Evolutionary conservation across 495 filamentous ascomycete genomes (phyloP).

Genomic region (Trichoderma erinaceum): DNA sequence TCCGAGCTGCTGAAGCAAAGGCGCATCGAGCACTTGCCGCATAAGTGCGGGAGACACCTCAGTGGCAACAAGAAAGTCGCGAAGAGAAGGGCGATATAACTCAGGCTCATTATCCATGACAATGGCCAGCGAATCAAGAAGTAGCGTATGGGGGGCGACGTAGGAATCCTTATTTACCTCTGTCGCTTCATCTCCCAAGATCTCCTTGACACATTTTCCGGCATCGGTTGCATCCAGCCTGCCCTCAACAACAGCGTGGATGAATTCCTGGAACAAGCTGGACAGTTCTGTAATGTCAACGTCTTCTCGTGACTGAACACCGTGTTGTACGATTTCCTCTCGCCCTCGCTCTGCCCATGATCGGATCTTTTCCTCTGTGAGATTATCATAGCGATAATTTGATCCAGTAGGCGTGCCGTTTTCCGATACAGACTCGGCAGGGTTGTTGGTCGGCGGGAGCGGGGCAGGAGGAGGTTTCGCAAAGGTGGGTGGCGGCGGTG

Average conservation of each 20-base stretch:
- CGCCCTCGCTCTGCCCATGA: slow-evolving; percentile 44
- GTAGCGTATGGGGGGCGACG: slow-evolving; percentile 61
- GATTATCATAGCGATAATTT: slow-evolving; percentile 41
- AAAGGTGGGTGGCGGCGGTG: not conserved
- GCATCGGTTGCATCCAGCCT: slow-evolving; percentile 59
- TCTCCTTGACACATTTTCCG: slow-evolving; percentile 66
- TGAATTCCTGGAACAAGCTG: slow-evolving; percentile 77
- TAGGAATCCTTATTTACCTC: slow-evolving; percentile 35
- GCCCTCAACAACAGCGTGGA: slow-evolving; percentile 64
- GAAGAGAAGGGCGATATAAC: slow-evolving; percentile 35
- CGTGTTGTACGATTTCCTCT: slow-evolving; percentile 45
- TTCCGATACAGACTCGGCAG: slow-evolving; percentile 21
- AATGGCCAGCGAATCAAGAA: slow-evolving; percentile 75
- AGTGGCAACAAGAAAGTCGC: slow-evolving; percentile 59
- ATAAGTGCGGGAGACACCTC: slow-evolving; percentile 64
- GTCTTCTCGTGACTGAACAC: slow-evolving; percentile 51
- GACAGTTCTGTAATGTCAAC: slow-evolving; percentile 61
- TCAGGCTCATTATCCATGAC: slow-evolving; percentile 61
- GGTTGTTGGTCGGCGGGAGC: slow-evolving; percentile 22
- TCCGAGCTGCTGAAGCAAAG: slow-evolving; percentile 63
- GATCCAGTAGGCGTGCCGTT: slow-evolving; percentile 25
- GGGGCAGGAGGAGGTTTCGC: slow-evolving; percentile 19
- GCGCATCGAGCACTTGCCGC: slow-evolving; percentile 75
- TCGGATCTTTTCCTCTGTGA: slow-evolving; percentile 42
- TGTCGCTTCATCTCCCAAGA: slow-evolving; percentile 53